These are phyloP conservation scores for Diplocarpon rosae DNA, from an alignment of 2,329 filamentous ascomycete species.

Conservation along the genomic window DNA sequence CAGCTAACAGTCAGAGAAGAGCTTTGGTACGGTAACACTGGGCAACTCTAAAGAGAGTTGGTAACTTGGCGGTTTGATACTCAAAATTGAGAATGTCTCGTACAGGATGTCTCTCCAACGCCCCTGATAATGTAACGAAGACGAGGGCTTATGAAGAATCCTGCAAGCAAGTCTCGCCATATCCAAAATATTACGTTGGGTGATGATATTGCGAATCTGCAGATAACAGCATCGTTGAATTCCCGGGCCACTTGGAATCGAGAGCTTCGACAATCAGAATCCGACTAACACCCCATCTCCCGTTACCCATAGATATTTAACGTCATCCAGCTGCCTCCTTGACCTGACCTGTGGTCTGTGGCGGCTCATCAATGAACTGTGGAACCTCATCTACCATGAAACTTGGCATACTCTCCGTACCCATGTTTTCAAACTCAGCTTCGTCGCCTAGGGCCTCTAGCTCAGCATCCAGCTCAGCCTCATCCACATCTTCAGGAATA, in stretches of 20 bases:
- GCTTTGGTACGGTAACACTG: too few relatives aligned
- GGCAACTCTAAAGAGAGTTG: too few relatives aligned
- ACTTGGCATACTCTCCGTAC: constrained; percentile 52
- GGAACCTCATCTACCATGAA: constrained; percentile 85
- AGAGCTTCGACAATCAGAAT: not conserved
- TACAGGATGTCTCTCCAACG: too few relatives aligned
- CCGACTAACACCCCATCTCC: not conserved
- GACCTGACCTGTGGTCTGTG: constrained; percentile 59
- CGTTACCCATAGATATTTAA: not conserved
- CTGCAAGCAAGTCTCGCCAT: too few relatives aligned
- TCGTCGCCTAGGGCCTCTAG: constrained; percentile 89
- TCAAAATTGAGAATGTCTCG: too few relatives aligned
- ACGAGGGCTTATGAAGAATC: too few relatives aligned
- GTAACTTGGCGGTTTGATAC: too few relatives aligned
- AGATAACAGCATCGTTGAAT: not conserved
- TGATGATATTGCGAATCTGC: too few relatives aligned
- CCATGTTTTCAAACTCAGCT: constrained; percentile 67
- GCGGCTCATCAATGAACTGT: constrained; percentile 88
- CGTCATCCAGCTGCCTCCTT: constrained; percentile 61
- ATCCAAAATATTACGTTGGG: too few relatives aligned
- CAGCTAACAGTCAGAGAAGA: too few relatives aligned
- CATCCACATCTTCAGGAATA: constrained; percentile 92
- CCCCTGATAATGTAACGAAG: too few relatives aligned
- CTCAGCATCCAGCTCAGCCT: constrained; percentile 92
- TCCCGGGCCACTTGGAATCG: not conserved